Evolutionary conservation across 805 yeast species (phyloP).

Genomic region (Wickerhamomyces mucosus): DNA sequence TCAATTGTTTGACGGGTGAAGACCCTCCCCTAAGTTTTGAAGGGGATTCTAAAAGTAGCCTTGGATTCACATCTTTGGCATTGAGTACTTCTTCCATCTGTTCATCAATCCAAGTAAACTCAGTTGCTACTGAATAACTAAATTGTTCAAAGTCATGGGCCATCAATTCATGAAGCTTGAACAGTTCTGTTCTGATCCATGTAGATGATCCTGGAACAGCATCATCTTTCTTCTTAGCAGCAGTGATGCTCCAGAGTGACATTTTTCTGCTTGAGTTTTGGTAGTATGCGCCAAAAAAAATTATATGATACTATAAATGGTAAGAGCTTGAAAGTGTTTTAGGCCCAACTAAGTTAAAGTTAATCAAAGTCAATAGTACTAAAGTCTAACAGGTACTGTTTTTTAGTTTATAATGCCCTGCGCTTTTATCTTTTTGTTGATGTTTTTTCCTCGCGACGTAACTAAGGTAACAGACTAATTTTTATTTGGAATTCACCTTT

Average conservation of each 20-base stretch:
- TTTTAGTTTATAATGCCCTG: no score
- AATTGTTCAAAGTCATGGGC: constrained; percentile 29
- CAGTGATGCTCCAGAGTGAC: constrained; percentile 22
- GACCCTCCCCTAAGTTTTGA: constrained; percentile 15
- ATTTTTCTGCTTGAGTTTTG: no score
- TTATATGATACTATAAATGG: no score
- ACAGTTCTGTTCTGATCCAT: constrained; percentile 39
- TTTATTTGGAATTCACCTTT: no score
- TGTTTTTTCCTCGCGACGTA: no score
- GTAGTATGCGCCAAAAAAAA: no score
- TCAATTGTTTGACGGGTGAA: constrained; percentile 20
- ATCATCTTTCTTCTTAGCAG: constrained; percentile 19
- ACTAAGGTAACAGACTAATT: no score
- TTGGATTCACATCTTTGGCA: constrained; percentile 18
- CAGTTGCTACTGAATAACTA: constrained; percentile 28
- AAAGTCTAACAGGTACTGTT: no score
- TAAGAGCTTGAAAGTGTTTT: no score
- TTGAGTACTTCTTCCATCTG: constrained; percentile 28
- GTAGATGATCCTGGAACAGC: constrained; percentile 40
- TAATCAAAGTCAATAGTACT: no score
- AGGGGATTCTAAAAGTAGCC: constrained; percentile 19
- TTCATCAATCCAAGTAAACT: constrained; percentile 31
- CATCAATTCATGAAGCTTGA: constrained; percentile 29
- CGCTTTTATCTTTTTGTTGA: no score
- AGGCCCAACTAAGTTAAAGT: no score